Conservation (phyloP, 1,284 basidiomycete genomes). For the Trichosporon coremiiforme region DNA sequence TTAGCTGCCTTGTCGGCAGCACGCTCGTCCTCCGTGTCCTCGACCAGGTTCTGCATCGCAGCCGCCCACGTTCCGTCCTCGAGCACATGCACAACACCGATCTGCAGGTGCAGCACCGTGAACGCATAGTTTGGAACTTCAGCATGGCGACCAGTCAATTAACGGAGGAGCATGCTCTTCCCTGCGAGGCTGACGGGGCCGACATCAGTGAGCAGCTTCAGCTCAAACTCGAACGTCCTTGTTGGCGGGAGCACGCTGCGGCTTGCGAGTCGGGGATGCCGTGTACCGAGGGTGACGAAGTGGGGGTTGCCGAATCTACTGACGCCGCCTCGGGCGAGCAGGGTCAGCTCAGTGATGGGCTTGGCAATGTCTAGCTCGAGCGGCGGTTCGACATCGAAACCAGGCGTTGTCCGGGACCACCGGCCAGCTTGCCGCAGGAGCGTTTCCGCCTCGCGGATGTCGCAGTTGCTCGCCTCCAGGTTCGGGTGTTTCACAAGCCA, state of each 20-base stretch:
- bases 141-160: slow-evolving; percentile 82
- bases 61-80: slow-evolving; percentile 73
- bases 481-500: slow-evolving; percentile 80
- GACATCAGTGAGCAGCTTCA: slow-evolving; percentile 91
- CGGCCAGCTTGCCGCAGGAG: slow-evolving; percentile 67
- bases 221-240: slow-evolving; percentile 82
- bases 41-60: slow-evolving; percentile 60
- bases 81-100: slow-evolving; percentile 86
- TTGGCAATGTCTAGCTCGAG: slow-evolving; percentile 66
- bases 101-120: slow-evolving; percentile 91
- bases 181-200: slow-evolving; percentile 85
- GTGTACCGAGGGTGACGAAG: slow-evolving; percentile 61
- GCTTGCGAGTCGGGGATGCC: slow-evolving; percentile 78
- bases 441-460: slow-evolving; percentile 69
- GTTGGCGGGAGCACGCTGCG: slow-evolving; percentile 79
- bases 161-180: slow-evolving; percentile 81
- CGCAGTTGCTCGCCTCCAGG: slow-evolving; percentile 65
- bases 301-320: slow-evolving; percentile 91
- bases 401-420: slow-evolving; percentile 37
- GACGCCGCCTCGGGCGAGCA: slow-evolving; percentile 75
- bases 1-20: slow-evolving; percentile 57
- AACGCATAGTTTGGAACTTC: slow-evolving; percentile 91
- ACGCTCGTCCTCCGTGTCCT: slow-evolving; percentile 71
- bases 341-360: slow-evolving; percentile 61
- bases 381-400: slow-evolving; percentile 58